A percentile compares a stretch with the other conserved stretches of the same genome.
Evolutionary conservation across 2,329 filamentous ascomycete species (phyloP).

Genomic region (Venturia carpophila): DNA sequence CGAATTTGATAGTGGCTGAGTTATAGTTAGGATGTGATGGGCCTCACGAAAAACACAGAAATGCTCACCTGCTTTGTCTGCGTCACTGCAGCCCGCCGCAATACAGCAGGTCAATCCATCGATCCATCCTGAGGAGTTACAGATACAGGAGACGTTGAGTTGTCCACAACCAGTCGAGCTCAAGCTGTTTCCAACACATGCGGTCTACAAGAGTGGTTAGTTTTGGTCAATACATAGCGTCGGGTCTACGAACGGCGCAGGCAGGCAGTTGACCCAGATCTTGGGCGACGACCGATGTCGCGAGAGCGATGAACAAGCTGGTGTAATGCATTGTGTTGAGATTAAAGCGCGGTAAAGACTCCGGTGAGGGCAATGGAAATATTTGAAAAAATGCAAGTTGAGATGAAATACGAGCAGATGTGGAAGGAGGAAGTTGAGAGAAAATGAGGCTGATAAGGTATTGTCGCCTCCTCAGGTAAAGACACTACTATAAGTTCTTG

Average conservation of each 20-base stretch:
- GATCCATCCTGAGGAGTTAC: conserved; percentile 32
- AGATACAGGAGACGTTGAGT: conserved; percentile 38
- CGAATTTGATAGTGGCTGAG: conserved; percentile 36
- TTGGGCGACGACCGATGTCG: conserved; percentile 25
- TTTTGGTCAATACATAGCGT: not conserved
- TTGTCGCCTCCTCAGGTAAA: not conserved
- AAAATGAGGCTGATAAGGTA: not conserved
- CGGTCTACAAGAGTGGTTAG: not conserved
- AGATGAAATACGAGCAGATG: not conserved
- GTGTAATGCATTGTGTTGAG: conserved; percentile 24
- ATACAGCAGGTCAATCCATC: conserved; percentile 36
- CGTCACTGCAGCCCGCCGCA: conserved; percentile 27
- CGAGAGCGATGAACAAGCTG: conserved; percentile 20
- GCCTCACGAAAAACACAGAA: not conserved
- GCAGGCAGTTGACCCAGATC: conserved; percentile 23
- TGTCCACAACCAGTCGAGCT: conserved; percentile 29
- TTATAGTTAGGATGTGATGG: not conserved
- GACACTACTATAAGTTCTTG: not conserved
- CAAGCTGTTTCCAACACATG: conserved; percentile 32
- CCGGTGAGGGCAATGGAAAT: not conserved
- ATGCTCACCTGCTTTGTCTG: conserved; percentile 30
- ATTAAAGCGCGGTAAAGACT: not conserved
- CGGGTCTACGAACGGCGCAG: conserved; percentile 25
- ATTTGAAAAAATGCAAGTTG: not conserved
- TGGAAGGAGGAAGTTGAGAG: not conserved